These are phyloP conservation scores for Blastobotrys raffinosifermentans DNA, from an alignment of 1,139 yeast species.

Conservation along the genomic window DNA sequence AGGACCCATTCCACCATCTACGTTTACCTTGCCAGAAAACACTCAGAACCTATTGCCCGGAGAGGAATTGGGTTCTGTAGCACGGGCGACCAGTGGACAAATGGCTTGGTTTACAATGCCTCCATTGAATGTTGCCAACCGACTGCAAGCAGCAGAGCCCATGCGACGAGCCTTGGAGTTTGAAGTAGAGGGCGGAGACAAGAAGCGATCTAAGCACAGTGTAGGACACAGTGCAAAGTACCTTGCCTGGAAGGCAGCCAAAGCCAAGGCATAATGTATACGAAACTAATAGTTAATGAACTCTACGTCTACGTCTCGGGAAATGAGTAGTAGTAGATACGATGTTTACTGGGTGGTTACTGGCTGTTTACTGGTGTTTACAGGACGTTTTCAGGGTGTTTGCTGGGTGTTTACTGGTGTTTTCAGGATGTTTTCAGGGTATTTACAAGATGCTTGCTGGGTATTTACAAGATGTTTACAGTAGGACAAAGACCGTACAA, in stretches of 20 bases:
- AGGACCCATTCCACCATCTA: conserved; percentile 24
- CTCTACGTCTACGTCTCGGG: too few relatives aligned
- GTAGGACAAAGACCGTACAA: too few relatives aligned
- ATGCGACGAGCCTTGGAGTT: conserved; percentile 7
- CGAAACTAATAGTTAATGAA: background rate
- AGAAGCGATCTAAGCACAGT: conserved; percentile 12
- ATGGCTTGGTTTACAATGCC: conserved; percentile 80
- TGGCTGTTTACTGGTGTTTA: too few relatives aligned
- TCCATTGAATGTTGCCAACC: conserved; percentile 53
- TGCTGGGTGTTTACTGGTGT: too few relatives aligned
- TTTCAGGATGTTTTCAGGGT: too few relatives aligned
- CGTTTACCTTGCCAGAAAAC: conserved; percentile 26
- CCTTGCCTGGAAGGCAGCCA: conserved; percentile 53
- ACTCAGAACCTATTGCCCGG: conserved; percentile 22
- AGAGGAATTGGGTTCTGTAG: conserved; percentile 23
- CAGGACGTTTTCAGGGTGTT: too few relatives aligned
- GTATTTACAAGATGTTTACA: too few relatives aligned
- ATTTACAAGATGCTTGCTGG: too few relatives aligned
- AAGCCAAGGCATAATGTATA: conserved; percentile 2
- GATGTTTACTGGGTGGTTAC: too few relatives aligned
- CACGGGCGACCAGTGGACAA: conserved; percentile 30
- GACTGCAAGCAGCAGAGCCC: conserved; percentile 31
- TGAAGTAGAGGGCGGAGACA: conserved; percentile 11
- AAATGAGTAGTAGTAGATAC: too few relatives aligned
- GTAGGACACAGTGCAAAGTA: conserved; percentile 65